Conservation (phyloP, 805 yeast species). For the Zygotorulaspora chibaensis region DNA sequence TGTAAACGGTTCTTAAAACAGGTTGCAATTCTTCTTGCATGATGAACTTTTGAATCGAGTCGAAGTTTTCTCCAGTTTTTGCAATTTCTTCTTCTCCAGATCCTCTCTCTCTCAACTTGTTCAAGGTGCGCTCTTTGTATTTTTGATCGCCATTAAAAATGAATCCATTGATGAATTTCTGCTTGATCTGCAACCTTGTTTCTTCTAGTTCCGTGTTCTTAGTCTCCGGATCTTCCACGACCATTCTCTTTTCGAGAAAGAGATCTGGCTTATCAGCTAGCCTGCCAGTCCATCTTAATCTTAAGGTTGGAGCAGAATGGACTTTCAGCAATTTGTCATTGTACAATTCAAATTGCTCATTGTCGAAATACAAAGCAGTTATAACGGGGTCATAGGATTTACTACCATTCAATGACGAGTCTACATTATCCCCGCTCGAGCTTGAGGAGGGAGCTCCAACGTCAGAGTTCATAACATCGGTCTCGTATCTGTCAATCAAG, state of each 20-base stretch:
- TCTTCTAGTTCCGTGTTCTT: conserved; percentile 53
- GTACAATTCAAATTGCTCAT: conserved; percentile 74
- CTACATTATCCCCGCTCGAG: conserved; percentile 45
- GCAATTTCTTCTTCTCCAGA: conserved; percentile 49
- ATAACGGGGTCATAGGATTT: conserved; percentile 70
- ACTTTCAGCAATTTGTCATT: conserved; percentile 74
- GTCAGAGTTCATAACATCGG: conserved; percentile 25
- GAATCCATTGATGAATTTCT: conserved; percentile 74
- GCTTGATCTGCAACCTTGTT: conserved; percentile 66
- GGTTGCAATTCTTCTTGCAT: conserved; percentile 70
- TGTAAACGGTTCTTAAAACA: conserved; percentile 76
- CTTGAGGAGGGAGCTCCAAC: conserved; percentile 32
- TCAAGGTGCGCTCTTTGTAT: conserved; percentile 47
- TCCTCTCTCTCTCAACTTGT: conserved; percentile 61
- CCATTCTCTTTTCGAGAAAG: conserved; percentile 72
- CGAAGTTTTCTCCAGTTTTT: conserved; percentile 50
- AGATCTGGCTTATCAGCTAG: conserved; percentile 73
- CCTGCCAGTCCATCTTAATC: conserved; percentile 90
- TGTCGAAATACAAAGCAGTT: conserved; percentile 85
- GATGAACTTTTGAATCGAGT: conserved; percentile 60
- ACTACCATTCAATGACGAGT: conserved; percentile 38
- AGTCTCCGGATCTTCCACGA: conserved; percentile 46
- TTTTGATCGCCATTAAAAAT: conserved; percentile 47
- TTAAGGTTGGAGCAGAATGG: conserved; percentile 64
- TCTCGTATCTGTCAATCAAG: conserved; percentile 26